Evolutionary conservation across 495 filamentous ascomycete species (phyloP).

Genomic region (Chaetomium tenue): DNA sequence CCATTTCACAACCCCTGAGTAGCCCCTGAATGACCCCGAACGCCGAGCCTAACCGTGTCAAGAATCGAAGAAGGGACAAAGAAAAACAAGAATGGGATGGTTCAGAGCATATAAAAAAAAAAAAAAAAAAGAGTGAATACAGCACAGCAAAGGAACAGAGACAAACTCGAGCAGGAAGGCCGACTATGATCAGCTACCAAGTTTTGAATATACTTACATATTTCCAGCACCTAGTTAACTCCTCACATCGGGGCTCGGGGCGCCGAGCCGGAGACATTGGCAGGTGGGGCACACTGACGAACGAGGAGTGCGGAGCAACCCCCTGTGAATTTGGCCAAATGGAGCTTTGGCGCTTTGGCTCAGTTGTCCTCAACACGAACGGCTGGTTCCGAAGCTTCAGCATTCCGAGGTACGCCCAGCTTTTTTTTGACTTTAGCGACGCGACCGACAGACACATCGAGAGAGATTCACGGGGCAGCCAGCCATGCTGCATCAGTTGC

Average conservation of each 20-base stretch:
- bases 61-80: background rate
- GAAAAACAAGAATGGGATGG: background rate
- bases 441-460: background rate
- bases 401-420: background rate
- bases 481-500: slow-evolving; percentile 28
- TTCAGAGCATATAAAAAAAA: background rate
- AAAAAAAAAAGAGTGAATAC: too few species aligned
- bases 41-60: too few species aligned
- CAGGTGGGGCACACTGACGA: slow-evolving; percentile 28
- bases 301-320: slow-evolving; percentile 13
- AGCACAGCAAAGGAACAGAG: too few species aligned
- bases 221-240: too few species aligned
- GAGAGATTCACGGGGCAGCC: slow-evolving; percentile 6
- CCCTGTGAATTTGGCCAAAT: slow-evolving; percentile 25
- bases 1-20: background rate
- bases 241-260: too few species aligned
- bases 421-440: background rate
- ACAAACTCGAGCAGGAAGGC: too few species aligned
- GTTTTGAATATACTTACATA: too few species aligned
- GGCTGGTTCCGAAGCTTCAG: background rate
- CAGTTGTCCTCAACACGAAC: slow-evolving; percentile 27
- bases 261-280: slow-evolving; percentile 9
- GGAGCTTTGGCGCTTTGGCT: slow-evolving; percentile 29
- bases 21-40: background rate
- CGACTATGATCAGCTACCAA: too few species aligned